Base-by-base conservation (phyloP, 2,329 filamentous ascomycete genomes). In the Whalleya microplaca region DNA sequence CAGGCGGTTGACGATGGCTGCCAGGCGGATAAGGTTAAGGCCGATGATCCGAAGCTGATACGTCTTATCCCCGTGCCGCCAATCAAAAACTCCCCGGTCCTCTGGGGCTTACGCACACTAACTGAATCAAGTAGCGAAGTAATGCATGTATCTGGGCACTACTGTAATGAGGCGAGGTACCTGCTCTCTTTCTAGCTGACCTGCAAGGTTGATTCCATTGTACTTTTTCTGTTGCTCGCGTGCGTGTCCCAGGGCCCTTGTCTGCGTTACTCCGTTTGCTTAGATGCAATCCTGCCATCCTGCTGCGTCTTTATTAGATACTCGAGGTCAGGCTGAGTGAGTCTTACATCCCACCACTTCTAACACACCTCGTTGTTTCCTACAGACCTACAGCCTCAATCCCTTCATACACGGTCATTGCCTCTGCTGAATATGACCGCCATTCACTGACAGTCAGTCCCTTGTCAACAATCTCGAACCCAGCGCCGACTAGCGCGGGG, bases 11-110 rank as follows among this genome's bases (percentile, higher is more conserved):
- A n/a, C n/a, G n/a, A n/a, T n/a, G n/a, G n/a, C n/a, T n/a, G 53
- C 52, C 20, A 43, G 29, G 48, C 48, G 42, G 52, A 59, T 59
- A 51, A 53, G 53, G 46, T 57, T 57, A 48, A 54, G 19, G 16
- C 56, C 48, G 51, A 41, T 48, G 18, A 16, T 44, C 51, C 48
- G 46, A 53, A 41, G 42, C 42, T 45, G 40, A 43, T 20, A 40
- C 53, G 45, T 14, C 32, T 55, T 54, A 58, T 53, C 58, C 43
- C 51, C 49, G 32, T 5, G 18, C 14, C 45, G 12, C 62, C 58
- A 57, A 57, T 60, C 55, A 56, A 3, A 37, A 37, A 37, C 5
- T 16, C 14, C 5, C 32, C 32, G 4, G 9, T 8, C 3, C 32
- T 37, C 32, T 14, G 10, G 32, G 32, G 4, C 32, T 12, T 37